Evolutionary conservation across 768 basidiomycete species (phyloP), one percentile per base, ranked within the genome.

Genomic region (Collybia mongolica): DNA sequence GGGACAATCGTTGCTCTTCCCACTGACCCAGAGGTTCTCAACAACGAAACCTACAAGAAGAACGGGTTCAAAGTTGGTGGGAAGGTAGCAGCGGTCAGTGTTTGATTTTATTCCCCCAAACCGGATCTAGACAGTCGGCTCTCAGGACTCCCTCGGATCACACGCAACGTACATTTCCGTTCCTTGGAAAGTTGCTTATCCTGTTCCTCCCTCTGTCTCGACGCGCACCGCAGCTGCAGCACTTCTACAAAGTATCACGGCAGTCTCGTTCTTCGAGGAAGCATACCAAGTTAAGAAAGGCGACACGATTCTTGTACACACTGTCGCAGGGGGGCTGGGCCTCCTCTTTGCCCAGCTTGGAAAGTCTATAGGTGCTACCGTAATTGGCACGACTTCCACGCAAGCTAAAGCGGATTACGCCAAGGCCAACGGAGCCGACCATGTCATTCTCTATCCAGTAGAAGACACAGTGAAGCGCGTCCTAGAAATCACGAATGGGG

Each of bases 371-470:
- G 96, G 96, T 5, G 95, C 90, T 1, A 87, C 82, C 7, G 90
- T 98, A 20, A 96, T 99, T 58, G 96, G 93, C 1, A 98, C 95
- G 12, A 91, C 91, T 2, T 96, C 93, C 2, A 90, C 88, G 0
- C 64, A 72, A 18, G 89, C 84, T 60, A 99, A 99, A 67, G 90
- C 90, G 1, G 81, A 79, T 44, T 64, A 94, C 29, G 96, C 93
- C 3, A 87, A 79, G 57, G 68, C 74, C 42, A 74, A 88, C 50
- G 96, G 96, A 9, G 91, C 93, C 0, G 83, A 90, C 62, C 84
- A 96, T 62, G 92, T 97, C 43, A 85, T 98, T 53, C 65, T 94
- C 36, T 93, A 93, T 67, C 80, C 79, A 9, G 72, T 77, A 40
- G 89, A 91, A 60, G 79, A 91, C 52, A 86, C 86, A 0, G 86